Evolutionary conservation across 208 protist species (phyloP).

Genomic region (Angomonas ambiguus): DNA sequence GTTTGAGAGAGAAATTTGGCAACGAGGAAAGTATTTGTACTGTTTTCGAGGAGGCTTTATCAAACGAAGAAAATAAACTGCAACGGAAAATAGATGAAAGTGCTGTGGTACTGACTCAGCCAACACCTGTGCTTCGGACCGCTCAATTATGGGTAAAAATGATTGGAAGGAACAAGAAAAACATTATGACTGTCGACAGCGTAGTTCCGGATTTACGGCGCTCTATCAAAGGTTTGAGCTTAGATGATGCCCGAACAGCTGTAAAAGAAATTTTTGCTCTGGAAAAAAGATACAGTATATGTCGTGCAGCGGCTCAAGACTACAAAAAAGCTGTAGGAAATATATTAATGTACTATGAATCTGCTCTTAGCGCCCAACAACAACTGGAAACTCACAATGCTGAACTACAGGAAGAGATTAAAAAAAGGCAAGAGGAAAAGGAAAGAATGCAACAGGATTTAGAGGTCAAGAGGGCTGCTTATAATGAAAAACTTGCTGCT

Average conservation of each 20-base stretch:
- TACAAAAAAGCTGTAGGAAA: constrained; percentile 14
- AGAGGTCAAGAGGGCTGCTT: constrained; percentile 25
- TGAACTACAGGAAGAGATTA: neutral
- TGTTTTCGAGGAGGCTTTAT: neutral
- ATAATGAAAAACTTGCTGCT: constrained; percentile 14
- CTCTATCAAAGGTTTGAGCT: constrained; percentile 4
- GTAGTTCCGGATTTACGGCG: neutral
- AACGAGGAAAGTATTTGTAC: neutral
- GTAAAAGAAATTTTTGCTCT: constrained; percentile 19
- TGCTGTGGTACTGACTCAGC: neutral
- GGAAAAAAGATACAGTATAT: constrained; percentile 11
- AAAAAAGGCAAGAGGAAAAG: neutral
- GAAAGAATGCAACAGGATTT: constrained; percentile 9
- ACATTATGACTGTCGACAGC: neutral
- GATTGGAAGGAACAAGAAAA: neutral
- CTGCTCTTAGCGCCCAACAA: neutral
- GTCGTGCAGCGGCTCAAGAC: constrained; percentile 23
- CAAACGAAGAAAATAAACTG: neutral
- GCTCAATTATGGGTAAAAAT: neutral
- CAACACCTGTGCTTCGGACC: neutral
- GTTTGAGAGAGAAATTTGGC: neutral
- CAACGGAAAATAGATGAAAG: neutral
- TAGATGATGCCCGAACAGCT: constrained; percentile 12
- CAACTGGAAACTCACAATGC: neutral
- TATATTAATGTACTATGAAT: constrained; percentile 25